Base-by-base conservation (phyloP, 495 filamentous ascomycete species). In the Xylaria nigripes region DNA sequence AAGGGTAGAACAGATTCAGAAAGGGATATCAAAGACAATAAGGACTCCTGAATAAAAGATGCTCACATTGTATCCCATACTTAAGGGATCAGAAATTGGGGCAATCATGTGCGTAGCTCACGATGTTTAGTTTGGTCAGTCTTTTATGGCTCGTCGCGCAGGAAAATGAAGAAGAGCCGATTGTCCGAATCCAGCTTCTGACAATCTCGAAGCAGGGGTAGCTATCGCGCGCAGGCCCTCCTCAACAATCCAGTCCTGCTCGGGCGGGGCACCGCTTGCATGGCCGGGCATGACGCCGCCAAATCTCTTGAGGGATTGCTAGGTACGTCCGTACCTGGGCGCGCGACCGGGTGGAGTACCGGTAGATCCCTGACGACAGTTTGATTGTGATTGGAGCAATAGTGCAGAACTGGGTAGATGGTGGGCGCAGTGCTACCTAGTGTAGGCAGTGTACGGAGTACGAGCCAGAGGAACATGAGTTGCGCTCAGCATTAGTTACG, bases 131-230 rank as follows among this genome's bases (percentile, higher is more conserved):
- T 16, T 0, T 43, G 0, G 13, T 27, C 3, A 15, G 12, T 15
- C 18, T 2, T n/a, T 36, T 56, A 44, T 9, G 46, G 32, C 23
- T 51, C 48, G 30, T 46, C 42, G 21, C 27, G 47, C 4, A 1
- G 1, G 12, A 18, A 46, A 23, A 45, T 19, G 47, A 50, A 45
- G n/a, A 9, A 29, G 27, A 29, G 47, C 45, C 1, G 54, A 23
- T 19, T 50, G 15, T 21, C 40, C 54, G 41, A 16, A 36, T 23
- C 40, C 40, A 45, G 9, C 30, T 13, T 7, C n/a, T 0, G 19
- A 25, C 42, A 9, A 25, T 41, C 42, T 56, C 54, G 7, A 13
- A 29, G 42, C 54, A 57, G 2, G 43, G 48, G 23, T 32, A 12
- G 18, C 47, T 21, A 16, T 46, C 54, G 2, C 41, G 54, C 6